phyloP scores from a whole-genome alignment of 495 filamentous ascomycete species.

The Polyplosphaeria fusca region DNA sequence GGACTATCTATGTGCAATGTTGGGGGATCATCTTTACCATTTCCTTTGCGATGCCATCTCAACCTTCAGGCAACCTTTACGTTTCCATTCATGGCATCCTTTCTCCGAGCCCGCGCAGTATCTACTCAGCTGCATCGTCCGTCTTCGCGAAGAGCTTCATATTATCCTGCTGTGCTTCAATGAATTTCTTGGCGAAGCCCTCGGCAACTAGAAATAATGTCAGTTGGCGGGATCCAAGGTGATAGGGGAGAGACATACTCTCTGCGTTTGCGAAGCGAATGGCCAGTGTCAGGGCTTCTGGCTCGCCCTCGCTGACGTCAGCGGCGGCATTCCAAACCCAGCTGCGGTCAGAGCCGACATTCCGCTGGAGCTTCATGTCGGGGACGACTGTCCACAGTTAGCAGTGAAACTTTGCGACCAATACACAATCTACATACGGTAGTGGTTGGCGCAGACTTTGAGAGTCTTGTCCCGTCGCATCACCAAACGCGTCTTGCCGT shows the following conservation, averaged over 20 bases:
- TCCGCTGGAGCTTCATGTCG: constrained; percentile 97
- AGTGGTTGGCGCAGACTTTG: constrained; percentile 99
- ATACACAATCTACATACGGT: constrained; percentile 82
- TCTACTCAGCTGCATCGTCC: constrained; percentile 7
- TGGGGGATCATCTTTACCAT: no score
- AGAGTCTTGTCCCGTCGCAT: constrained; percentile 99
- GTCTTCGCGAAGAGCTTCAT: constrained; percentile 64
- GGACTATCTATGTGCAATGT: no score
- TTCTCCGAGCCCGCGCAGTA: no score
- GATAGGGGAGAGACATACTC: constrained; percentile 59
- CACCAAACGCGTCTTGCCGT: constrained; percentile 93
- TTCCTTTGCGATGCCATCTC: no score
- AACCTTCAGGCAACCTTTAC: no score
- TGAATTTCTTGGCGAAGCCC: constrained; percentile 94
- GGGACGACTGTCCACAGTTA: constrained; percentile 71
- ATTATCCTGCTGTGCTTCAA: constrained; percentile 97
- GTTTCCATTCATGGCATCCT: no score
- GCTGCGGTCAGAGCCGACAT: constrained; percentile 94
- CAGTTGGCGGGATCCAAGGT: constrained; percentile 6
- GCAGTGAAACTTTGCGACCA: neutral
- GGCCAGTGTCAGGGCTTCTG: constrained; percentile 91
- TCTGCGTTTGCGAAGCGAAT: constrained; percentile 98
- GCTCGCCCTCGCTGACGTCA: constrained; percentile 97
- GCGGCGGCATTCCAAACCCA: constrained; percentile 99
- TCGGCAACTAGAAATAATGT: constrained; percentile 70